These are phyloP conservation scores for Colletotrichum chrysophilum DNA, from an alignment of 2,329 filamentous ascomycete species.

Conservation along the genomic window DNA sequence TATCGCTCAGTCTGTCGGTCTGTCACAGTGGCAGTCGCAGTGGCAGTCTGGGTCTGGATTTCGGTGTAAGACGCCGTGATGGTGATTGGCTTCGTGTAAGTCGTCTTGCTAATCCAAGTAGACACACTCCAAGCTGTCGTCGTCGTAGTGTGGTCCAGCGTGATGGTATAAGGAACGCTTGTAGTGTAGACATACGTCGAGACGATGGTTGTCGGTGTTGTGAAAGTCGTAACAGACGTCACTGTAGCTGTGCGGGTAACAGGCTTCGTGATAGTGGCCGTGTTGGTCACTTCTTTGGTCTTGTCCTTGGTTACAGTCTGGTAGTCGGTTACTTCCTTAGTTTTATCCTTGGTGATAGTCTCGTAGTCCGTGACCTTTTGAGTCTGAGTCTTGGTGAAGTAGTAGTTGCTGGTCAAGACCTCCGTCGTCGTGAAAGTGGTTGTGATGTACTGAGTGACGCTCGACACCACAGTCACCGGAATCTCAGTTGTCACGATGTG, in stretches of 20 bases:
- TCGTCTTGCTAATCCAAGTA: neutral
- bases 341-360: neutral
- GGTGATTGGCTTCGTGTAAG: neutral
- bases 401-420: constrained; percentile 5
- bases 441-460: constrained; percentile 10
- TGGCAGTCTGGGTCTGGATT: constrained; percentile 3
- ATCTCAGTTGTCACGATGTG: constrained; percentile 3
- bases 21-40: constrained; percentile 15
- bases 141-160: constrained; percentile 9
- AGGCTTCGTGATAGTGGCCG: neutral
- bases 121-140: constrained; percentile 9
- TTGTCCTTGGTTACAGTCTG: neutral
- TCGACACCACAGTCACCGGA: constrained; percentile 17
- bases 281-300: neutral
- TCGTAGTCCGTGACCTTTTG: constrained; percentile 1
- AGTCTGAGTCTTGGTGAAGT: constrained; percentile 13
- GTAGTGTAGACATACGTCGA: constrained; percentile 20
- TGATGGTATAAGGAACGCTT: constrained; percentile 18
- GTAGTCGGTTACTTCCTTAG: neutral
- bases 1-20: constrained; percentile 6
- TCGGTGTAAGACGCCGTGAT: constrained; percentile 22
- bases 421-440: constrained; percentile 13
- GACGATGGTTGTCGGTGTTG: constrained; percentile 8
- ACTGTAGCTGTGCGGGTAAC: constrained; percentile 16
- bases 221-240: neutral